These are phyloP conservation scores for Aspergillus sp. DNA, from an alignment of 2,329 filamentous ascomycete genomes.

Conservation along the genomic window DNA sequence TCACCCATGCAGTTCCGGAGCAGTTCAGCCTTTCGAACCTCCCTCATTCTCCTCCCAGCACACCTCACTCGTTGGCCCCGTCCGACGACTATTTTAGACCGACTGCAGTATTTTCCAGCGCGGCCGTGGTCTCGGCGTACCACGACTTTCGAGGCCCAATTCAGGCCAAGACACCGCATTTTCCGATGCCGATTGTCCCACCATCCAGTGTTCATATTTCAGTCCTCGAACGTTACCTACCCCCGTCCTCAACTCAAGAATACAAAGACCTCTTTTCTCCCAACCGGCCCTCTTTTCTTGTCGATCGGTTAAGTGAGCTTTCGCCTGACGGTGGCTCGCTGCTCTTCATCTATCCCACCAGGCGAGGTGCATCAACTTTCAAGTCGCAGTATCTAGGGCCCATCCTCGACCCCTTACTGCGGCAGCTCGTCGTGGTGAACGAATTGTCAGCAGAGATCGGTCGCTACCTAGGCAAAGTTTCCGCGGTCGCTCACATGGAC, in stretches of 20 bases:
- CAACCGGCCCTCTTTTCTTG: slow-evolving; percentile 56
- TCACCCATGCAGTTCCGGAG: slow-evolving; percentile 63
- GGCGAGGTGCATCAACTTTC: slow-evolving; percentile 57
- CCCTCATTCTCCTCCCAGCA: slow-evolving; percentile 62
- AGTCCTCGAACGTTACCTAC: slow-evolving; percentile 65
- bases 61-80: slow-evolving; percentile 49
- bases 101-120: slow-evolving; percentile 59
- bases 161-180: slow-evolving; percentile 39
- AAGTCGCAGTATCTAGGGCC: slow-evolving; percentile 60
- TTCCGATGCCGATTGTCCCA: slow-evolving; percentile 58
- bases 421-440: slow-evolving; percentile 59
- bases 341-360: slow-evolving; percentile 63
- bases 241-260: slow-evolving; percentile 59
- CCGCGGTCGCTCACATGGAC: slow-evolving; percentile 53
- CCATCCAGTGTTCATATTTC: slow-evolving; percentile 61
- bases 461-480: slow-evolving; percentile 54
- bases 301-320: slow-evolving; percentile 61
- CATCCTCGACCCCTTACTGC: slow-evolving; percentile 60
- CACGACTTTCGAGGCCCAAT: slow-evolving; percentile 54
- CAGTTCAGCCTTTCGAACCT: slow-evolving; percentile 62
- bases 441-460: slow-evolving; percentile 59
- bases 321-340: slow-evolving; percentile 58
- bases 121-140: slow-evolving; percentile 59
- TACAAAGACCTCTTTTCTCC: slow-evolving; percentile 59
- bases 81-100: slow-evolving; percentile 62